These are phyloP conservation scores for Hypomyces rosellus DNA, from an alignment of 2,329 filamentous ascomycete genomes.

Conservation along the genomic window DNA sequence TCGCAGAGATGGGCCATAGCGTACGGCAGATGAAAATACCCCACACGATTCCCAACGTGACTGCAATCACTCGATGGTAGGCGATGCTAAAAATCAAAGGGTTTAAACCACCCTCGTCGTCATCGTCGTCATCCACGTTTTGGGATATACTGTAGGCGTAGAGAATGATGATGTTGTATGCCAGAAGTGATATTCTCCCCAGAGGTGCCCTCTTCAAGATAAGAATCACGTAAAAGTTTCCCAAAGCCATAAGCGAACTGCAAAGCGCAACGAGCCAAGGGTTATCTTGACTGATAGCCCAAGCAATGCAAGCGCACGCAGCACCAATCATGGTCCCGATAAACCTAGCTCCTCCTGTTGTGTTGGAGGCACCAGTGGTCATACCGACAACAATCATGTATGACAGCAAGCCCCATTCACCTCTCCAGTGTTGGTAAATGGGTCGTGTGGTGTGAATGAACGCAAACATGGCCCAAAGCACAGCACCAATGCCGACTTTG, in stretches of 20 bases:
- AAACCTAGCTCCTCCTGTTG: conserved; percentile 81
- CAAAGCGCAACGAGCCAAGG: conserved; percentile 69
- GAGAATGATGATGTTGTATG: conserved; percentile 90
- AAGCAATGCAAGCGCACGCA: conserved; percentile 65
- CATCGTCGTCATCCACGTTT: conserved; percentile 71
- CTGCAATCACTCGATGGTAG: conserved; percentile 78
- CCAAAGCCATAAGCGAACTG: conserved; percentile 73
- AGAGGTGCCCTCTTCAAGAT: conserved; percentile 79
- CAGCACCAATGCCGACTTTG: conserved; percentile 87
- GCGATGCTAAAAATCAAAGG: conserved; percentile 86
- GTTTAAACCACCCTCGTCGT: conserved; percentile 78
- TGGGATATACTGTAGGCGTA: conserved; percentile 89
- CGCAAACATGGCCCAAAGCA: conserved; percentile 81
- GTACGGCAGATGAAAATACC: conserved; percentile 82
- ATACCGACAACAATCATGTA: conserved; percentile 98
- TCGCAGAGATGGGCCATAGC: conserved; percentile 90
- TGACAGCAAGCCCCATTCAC: conserved; percentile 92
- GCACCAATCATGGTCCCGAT: conserved; percentile 81
- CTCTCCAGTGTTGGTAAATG: conserved; percentile 80
- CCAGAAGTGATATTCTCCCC: conserved; percentile 87
- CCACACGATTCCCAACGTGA: conserved; percentile 84
- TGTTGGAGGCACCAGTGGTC: conserved; percentile 95
- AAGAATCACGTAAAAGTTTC: conserved; percentile 86
- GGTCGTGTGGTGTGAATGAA: conserved; percentile 75
- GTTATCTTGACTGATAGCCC: conserved; percentile 70